Percentiles rank a stretch among this genome's conserved stretches.
Evolutionary conservation across 139 green algal species (phyloP).

Genomic region (Tetradesmus obliquus): DNA sequence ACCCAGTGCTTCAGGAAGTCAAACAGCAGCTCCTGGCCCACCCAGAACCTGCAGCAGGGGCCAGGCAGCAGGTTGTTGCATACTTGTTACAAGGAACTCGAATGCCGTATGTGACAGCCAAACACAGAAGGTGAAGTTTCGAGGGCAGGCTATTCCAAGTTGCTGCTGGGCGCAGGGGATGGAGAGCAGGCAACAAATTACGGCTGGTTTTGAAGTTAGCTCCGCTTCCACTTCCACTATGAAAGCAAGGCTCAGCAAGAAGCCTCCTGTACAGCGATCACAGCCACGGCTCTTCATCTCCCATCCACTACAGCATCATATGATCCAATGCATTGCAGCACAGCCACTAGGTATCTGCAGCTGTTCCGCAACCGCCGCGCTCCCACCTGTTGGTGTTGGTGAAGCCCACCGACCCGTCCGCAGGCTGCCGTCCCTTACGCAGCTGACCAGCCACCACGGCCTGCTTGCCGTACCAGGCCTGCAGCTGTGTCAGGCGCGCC

Average conservation of each 20-base stretch:
- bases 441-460: constrained; percentile 22
- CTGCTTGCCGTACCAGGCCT: constrained; percentile 27
- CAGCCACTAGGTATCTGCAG: too few relatives aligned
- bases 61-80: not conserved
- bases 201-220: not conserved
- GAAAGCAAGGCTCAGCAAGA: not conserved
- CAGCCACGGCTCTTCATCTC: too few relatives aligned
- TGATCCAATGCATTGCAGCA: too few relatives aligned
- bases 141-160: too few relatives aligned
- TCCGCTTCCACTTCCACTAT: not conserved
- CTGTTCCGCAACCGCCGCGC: too few relatives aligned
- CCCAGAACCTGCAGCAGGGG: constrained; percentile 24
- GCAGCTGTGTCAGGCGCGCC: constrained; percentile 13
- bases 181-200: too few relatives aligned
- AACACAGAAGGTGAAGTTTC: not conserved
- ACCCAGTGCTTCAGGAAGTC: constrained; percentile 44
- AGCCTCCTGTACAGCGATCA: too few relatives aligned
- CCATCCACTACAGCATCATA: too few relatives aligned
- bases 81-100: not conserved
- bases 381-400: constrained; percentile 23
- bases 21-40: constrained; percentile 17
- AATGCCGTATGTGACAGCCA: not conserved
- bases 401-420: not conserved
- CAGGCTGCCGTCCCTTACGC: constrained; percentile 1
- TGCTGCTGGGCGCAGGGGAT: too few relatives aligned